Evolutionary conservation across 805 yeast species (phyloP), one percentile per base, ranked within the genome.

Genomic region (Scheffersomyces amazonensis): DNA sequence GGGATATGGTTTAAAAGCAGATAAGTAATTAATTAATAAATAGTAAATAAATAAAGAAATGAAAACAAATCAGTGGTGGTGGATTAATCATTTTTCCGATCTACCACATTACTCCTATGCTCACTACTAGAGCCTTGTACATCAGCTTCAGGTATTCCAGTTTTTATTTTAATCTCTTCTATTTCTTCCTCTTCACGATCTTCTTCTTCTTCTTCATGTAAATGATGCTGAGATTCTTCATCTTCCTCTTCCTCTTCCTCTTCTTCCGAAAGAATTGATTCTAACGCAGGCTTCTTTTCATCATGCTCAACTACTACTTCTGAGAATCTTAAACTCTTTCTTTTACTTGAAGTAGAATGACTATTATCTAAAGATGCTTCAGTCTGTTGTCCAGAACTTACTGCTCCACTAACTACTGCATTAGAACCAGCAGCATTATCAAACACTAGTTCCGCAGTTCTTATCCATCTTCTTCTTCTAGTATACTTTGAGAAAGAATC

Each of bases 391-490:
- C n/a, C n/a, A 10, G 39, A 18, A 21, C 24, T 17, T n/a, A 16
- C 19, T 3, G 11, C 22, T 6, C 23, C 31, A 15, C 22, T 35
- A 12, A 19, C 35, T 5, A 18, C 28, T 4, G 29, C 5, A 20
- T 16, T 32, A 15, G 15, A 30, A 8, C 20, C 31, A 12, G 32
- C 15, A 12, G 16, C 20, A 17, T 37, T 32, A 31, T 51, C 53
- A 37, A 66, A 64, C 4, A 85, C 81, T 48, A 89, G 70, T 58
- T 87, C 95, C 0, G 99, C 99, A 1, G 95, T 87, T 47, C 99
- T 77, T 12, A 91, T 78, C 99, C 99, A 91, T 56, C 97, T 75
- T 67, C 99, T 78, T 56, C 96, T 77, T 60, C 99, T 78, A 4
- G 98, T 91, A 56, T 89, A 91, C 59, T 88, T 89, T 17, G 93